A percentile compares a stretch with the other conserved stretches of the same genome.
Conservation (phyloP, 2,329 filamentous ascomycete genomes). For the Aschersonia sp. region DNA sequence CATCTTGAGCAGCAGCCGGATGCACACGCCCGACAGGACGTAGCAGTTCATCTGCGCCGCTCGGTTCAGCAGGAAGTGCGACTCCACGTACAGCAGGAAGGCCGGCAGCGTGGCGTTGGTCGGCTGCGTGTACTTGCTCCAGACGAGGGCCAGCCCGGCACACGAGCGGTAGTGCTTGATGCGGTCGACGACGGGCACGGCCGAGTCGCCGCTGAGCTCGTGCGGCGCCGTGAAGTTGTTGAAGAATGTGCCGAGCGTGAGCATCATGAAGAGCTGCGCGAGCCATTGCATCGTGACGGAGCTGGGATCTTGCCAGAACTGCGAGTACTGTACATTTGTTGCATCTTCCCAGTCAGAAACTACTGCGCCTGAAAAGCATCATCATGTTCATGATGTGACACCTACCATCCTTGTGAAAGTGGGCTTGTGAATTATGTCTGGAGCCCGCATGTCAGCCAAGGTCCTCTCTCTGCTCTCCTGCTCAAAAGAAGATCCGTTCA, state of each 20-base stretch:
- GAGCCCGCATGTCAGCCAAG: conserved; percentile 2
- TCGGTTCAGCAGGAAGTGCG: conserved; percentile 35
- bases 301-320: conserved; percentile 31
- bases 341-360: too few relatives aligned
- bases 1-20: conserved; percentile 43
- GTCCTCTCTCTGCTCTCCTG: too few relatives aligned
- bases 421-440: conserved; percentile 38
- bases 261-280: conserved; percentile 33
- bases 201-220: conserved; percentile 26
- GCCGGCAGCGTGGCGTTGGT: conserved; percentile 32
- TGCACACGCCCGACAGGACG: conserved; percentile 31
- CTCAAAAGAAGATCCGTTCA: too few relatives aligned
- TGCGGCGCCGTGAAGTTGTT: conserved; percentile 27
- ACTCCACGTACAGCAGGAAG: conserved; percentile 36
- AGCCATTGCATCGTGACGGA: conserved; percentile 29
- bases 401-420: conserved; percentile 30
- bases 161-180: conserved; percentile 33
- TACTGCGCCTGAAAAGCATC: not conserved
- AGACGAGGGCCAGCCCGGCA: conserved; percentile 35
- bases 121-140: conserved; percentile 35
- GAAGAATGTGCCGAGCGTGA: conserved; percentile 27
- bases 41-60: conserved; percentile 39
- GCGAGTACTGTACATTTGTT: conserved; percentile 24
- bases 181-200: conserved; percentile 24
- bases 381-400: not conserved